Conservation (phyloP, 106 monocot genomes). For the Acanthochlamys bracteata region DNA sequence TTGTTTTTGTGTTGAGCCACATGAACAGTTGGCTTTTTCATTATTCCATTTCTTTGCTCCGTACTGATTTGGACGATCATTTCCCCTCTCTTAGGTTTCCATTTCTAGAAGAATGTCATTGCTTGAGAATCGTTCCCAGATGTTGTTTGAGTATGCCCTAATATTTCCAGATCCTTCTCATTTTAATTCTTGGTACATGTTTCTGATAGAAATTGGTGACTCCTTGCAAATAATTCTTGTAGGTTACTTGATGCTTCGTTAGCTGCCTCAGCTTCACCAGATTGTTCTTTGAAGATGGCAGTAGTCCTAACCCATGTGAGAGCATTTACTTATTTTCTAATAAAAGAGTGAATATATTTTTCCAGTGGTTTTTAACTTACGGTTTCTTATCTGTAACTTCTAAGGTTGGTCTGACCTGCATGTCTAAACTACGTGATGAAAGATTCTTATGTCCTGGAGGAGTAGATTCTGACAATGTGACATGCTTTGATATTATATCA, state of each 20-base stretch:
- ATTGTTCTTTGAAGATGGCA: slow-evolving; percentile 95
- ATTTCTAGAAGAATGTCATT: slow-evolving; percentile 85
- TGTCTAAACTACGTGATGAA: slow-evolving; percentile 94
- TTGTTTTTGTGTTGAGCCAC: slow-evolving; percentile 2
- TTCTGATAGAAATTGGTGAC: neutral
- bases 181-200: neutral
- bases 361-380: neutral
- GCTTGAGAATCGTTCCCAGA: slow-evolving; percentile 67
- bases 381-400: neutral
- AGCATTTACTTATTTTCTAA: slow-evolving; percentile 6
- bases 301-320: slow-evolving; percentile 67
- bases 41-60: neutral
- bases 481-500: slow-evolving; percentile 77
- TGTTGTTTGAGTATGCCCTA: slow-evolving; percentile 69
- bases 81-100: slow-evolving; percentile 47
- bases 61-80: neutral
- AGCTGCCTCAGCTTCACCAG: slow-evolving; percentile 68
- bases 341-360: neutral
- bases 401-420: slow-evolving; percentile 89
- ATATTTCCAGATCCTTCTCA: too few relatives aligned
- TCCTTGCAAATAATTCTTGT: neutral
- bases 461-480: slow-evolving; percentile 67
- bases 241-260: slow-evolving; percentile 88
- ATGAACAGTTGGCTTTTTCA: slow-evolving; percentile 2
- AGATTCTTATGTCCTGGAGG: slow-evolving; percentile 69